Conservation (phyloP, 2,329 filamentous ascomycete genomes). For the Claviceps sp. region DNA sequence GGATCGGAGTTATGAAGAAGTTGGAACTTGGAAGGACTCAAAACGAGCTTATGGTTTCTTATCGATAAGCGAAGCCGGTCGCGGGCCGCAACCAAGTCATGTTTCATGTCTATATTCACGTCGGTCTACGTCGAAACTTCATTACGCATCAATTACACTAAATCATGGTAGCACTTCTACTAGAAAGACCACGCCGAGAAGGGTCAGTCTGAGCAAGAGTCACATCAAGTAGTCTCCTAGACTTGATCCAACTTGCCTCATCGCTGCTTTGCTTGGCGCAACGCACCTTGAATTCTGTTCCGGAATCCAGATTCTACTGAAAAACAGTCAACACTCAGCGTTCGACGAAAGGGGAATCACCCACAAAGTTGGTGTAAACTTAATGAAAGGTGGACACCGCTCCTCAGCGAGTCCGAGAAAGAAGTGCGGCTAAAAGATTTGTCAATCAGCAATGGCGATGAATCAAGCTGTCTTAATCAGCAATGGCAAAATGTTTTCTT, state of each 20-base stretch:
- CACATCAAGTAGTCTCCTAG: background rate
- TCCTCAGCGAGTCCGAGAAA: background rate
- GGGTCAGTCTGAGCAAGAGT: background rate
- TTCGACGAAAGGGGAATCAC: background rate
- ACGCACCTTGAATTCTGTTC: background rate
- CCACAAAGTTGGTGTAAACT: background rate
- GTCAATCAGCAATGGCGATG: slow-evolving; percentile 1
- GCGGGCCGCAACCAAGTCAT: background rate
- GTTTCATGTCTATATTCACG: background rate
- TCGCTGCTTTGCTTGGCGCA: background rate
- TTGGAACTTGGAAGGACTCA: background rate
- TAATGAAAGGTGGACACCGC: background rate
- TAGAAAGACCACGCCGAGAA: background rate
- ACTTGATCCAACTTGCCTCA: background rate
- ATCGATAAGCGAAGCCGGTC: slow-evolving; percentile 4
- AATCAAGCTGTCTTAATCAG: slow-evolving; percentile 1
- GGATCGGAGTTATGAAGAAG: background rate
- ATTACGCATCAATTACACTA: background rate
- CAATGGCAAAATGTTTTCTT: background rate
- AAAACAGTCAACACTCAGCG: slow-evolving; percentile 1
- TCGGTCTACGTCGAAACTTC: too few species aligned
- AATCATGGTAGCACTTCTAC: background rate
- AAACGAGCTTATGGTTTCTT: background rate
- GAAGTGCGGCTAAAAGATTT: background rate
- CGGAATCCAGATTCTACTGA: background rate